These are phyloP conservation scores for Tolypocladium ophioglossoides DNA, from an alignment of 2,329 filamentous ascomycete genomes.

Conservation along the genomic window DNA sequence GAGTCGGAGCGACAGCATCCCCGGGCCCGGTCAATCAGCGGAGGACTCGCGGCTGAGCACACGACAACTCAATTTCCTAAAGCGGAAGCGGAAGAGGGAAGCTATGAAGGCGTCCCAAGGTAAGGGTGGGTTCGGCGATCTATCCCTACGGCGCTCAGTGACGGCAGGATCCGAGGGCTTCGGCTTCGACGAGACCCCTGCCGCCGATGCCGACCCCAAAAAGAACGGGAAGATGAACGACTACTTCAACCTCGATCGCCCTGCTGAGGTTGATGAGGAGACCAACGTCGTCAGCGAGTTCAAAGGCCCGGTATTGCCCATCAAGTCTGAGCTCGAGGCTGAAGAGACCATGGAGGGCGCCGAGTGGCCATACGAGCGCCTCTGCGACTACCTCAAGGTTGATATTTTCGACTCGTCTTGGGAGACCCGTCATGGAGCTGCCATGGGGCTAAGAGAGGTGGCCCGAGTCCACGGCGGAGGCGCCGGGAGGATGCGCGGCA, in stretches of 20 bases:
- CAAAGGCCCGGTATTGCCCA: slow-evolving; percentile 70
- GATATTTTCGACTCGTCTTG: slow-evolving; percentile 89
- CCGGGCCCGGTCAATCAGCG: slow-evolving; percentile 27
- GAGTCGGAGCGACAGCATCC: slow-evolving; percentile 23
- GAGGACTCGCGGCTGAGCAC: slow-evolving; percentile 75
- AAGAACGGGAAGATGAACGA: slow-evolving; percentile 60
- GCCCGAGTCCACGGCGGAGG: slow-evolving; percentile 84
- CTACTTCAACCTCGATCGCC: slow-evolving; percentile 83
- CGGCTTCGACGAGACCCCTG: slow-evolving; percentile 45
- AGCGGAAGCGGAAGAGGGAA: slow-evolving; percentile 86
- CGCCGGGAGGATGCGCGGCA: slow-evolving; percentile 67
- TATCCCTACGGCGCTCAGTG: slow-evolving; percentile 57
- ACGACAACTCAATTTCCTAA: slow-evolving; percentile 86
- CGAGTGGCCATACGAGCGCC: slow-evolving; percentile 88
- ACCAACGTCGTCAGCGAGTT: slow-evolving; percentile 91
- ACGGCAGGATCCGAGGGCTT: slow-evolving; percentile 51
- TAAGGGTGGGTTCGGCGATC: slow-evolving; percentile 81
- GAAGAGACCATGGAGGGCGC: slow-evolving; percentile 67
- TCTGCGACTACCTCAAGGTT: slow-evolving; percentile 88
- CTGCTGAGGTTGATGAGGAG: slow-evolving; percentile 71
- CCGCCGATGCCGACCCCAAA: slow-evolving; percentile 39
- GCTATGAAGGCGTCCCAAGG: slow-evolving; percentile 76
- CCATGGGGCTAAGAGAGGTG: slow-evolving; percentile 88
- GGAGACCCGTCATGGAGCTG: slow-evolving; percentile 93
- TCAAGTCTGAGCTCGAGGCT: slow-evolving; percentile 76